A percentile compares a stretch with the other conserved stretches of the same genome.
These are phyloP conservation scores for Erodium texanum DNA, from an alignment of 441 rosid genomes.

Conservation along the genomic window DNA sequence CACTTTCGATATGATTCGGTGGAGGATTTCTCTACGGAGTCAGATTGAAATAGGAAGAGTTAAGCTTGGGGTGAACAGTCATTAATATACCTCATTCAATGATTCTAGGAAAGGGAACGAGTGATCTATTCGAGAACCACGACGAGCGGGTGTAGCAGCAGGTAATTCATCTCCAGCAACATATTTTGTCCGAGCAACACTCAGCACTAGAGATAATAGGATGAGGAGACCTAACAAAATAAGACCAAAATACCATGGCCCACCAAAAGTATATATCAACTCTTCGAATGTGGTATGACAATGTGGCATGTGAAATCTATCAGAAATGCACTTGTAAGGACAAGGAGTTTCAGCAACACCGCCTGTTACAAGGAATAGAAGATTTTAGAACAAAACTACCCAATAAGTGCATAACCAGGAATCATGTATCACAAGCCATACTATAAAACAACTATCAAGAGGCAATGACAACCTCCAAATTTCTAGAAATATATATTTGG, in stretches of 20 bases:
- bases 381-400: constrained; percentile 16
- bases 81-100: constrained; percentile 55
- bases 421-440: neutral
- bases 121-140: constrained; percentile 57
- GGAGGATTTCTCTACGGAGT: no score
- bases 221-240: constrained; percentile 64
- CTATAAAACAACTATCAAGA: no score
- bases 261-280: constrained; percentile 84
- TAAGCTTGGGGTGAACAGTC: no score
- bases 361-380: constrained; percentile 32
- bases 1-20: no score
- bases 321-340: constrained; percentile 73
- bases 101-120: constrained; percentile 92
- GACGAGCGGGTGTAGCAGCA: constrained; percentile 47
- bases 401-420: neutral
- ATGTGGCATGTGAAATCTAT: constrained; percentile 82
- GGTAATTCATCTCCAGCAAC: constrained; percentile 72
- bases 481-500: no score
- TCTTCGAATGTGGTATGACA: constrained; percentile 88
- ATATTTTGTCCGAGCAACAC: constrained; percentile 87
- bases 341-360: constrained; percentile 82
- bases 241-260: constrained; percentile 80
- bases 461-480: no score
- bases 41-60: no score
- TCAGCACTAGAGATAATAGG: constrained; percentile 73